Conservation (phyloP, 1,284 basidiomycete genomes). For the Xerocomus minutiporus region DNA sequence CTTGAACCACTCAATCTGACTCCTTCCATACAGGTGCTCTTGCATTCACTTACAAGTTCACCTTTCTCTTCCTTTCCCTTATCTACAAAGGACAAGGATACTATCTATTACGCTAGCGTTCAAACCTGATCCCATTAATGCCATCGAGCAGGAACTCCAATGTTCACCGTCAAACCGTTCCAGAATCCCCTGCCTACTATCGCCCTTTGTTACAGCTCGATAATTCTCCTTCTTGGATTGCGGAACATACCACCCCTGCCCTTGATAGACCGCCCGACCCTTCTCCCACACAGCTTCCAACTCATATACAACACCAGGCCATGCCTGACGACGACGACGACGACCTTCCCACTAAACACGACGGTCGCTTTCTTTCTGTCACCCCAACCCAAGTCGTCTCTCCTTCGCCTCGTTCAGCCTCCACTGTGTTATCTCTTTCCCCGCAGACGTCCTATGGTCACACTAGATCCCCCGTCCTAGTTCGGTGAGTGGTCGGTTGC, state of each 20-base stretch:
- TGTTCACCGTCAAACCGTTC: slow-evolving; percentile 21
- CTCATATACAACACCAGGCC: slow-evolving; percentile 8
- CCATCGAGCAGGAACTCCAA: slow-evolving; percentile 23
- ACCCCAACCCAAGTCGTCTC: slow-evolving; percentile 10
- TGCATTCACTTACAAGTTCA: slow-evolving; percentile 34
- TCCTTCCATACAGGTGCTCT: slow-evolving; percentile 18
- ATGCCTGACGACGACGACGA: slow-evolving; percentile 21
- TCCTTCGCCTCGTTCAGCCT: slow-evolving; percentile 11
- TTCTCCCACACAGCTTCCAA: slow-evolving; percentile 5
- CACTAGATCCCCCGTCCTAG: slow-evolving; percentile 30
- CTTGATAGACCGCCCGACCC: slow-evolving; percentile 12
- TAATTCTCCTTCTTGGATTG: slow-evolving; percentile 25
- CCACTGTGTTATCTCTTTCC: slow-evolving; percentile 13
- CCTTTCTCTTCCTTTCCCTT: slow-evolving; percentile 10
- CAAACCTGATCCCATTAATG: slow-evolving; percentile 26
- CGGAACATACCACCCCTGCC: slow-evolving; percentile 10
- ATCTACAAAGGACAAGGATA: slow-evolving; percentile 19
- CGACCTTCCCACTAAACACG: slow-evolving; percentile 25
- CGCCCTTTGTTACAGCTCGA: slow-evolving; percentile 31
- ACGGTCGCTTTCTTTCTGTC: slow-evolving; percentile 23
- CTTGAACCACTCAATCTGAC: slow-evolving; percentile 17
- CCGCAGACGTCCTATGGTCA: slow-evolving; percentile 21
- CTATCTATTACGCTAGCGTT: slow-evolving; percentile 12
- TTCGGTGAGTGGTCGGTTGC: slow-evolving; percentile 24
- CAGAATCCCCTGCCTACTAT: slow-evolving; percentile 18